Evolutionary conservation across 208 protist genomes (phyloP), one percentile per base, ranked within the genome.

Genomic region (Acanthamoeba lenticulata): DNA sequence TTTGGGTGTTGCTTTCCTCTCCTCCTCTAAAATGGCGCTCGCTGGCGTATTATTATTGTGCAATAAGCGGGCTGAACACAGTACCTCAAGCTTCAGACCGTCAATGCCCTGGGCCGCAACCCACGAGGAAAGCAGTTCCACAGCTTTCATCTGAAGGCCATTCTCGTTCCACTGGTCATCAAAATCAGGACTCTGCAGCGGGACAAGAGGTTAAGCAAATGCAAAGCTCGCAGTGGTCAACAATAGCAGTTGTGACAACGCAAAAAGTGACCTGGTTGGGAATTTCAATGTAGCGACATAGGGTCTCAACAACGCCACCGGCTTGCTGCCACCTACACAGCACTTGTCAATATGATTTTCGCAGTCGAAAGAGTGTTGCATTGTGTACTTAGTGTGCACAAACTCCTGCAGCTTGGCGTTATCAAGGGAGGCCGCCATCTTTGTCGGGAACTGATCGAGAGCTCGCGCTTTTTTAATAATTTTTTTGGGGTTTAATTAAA

Each of bases 121-220:
- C 95, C 95, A 96, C 15, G 89, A 40, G 24, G 44, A 15, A 11
- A 96, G 45, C 42, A 96, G 90, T 27, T 92, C 27, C 40, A 95
- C 94, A 0, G 90, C 95, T 27, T 95, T 3, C 45, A 94, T 90
- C 29, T 88, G 74, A 29, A 89, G 91, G 11, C 95, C 95, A 74
- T 96, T 96, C 24, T 83, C 95, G 11, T 42, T 89, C 95, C 95
- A 96, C 17, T 96, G 52, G 15, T 86, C 62, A 83, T 62, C 38
- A 45, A 40, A 90, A 9, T 69, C 49, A 15, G 83, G 83, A 27
- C 32, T 45, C 83, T 90, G 57, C 19, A 45, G 9, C 27, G 65
- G 69, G 69, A 44, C 24, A 79, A 21, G 52, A 60, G 13, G 17
- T 60, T 60, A 21, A 60, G 13, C 13, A 60, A 19, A 65, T 65